Conservation (phyloP, 805 yeast species). For the Huiozyma naganishii region DNA sequence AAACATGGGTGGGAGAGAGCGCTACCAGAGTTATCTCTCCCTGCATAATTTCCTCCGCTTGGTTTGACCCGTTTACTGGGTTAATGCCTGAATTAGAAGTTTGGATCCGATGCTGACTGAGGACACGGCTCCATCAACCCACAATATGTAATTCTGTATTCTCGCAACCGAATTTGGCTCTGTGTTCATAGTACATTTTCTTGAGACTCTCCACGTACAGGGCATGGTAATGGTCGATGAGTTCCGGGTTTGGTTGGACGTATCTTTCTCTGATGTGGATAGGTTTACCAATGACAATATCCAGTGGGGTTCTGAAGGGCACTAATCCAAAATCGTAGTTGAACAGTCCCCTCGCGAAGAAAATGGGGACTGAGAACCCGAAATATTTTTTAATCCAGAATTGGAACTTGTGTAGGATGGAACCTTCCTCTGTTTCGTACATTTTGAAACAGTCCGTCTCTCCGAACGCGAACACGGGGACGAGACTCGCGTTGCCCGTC, state of each 20-base stretch:
- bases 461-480: constrained; percentile 87
- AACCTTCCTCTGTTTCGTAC: constrained; percentile 32
- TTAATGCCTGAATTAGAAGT: background rate
- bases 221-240: constrained; percentile 60
- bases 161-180: constrained; percentile 34
- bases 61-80: no score
- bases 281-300: constrained; percentile 66
- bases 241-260: constrained; percentile 35
- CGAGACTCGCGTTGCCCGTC: constrained; percentile 65
- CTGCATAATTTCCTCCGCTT: no score
- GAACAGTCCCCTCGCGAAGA: constrained; percentile 86
- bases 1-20: background rate
- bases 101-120: background rate
- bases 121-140: constrained; percentile 7
- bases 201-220: constrained; percentile 55
- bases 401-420: constrained; percentile 49
- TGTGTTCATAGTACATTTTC: constrained; percentile 57
- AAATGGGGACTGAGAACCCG: constrained; percentile 84
- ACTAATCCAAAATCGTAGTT: constrained; percentile 85
- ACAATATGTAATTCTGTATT: constrained; percentile 21
- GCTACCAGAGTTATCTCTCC: no score
- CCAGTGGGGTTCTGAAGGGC: constrained; percentile 74
- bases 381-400: constrained; percentile 55
- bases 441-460: constrained; percentile 61
- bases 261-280: constrained; percentile 41